Conservation (phyloP, 768 basidiomycete species). For the Astraeus odoratus region DNA sequence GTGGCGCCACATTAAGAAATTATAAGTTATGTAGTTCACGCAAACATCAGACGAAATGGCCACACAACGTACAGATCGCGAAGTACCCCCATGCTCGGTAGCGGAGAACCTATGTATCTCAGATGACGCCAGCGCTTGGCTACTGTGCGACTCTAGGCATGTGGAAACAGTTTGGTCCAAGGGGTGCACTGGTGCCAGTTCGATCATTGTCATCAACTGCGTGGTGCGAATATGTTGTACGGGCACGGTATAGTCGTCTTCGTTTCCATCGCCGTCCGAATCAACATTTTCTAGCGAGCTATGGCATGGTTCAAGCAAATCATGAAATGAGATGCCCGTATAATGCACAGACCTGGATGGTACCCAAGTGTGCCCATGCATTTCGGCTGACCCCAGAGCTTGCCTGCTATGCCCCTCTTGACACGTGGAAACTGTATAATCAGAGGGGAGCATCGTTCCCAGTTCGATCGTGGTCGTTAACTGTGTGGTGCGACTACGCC, state of each 20-base stretch:
- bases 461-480: slow-evolving; percentile 11
- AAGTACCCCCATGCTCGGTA: no score
- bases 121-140: slow-evolving; percentile 17
- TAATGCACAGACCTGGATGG: no score
- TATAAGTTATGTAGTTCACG: no score
- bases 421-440: neutral
- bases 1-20: no score
- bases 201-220: slow-evolving; percentile 10
- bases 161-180: neutral
- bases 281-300: neutral
- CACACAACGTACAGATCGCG: no score
- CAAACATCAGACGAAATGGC: no score
- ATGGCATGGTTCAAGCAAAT: no score
- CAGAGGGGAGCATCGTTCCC: neutral
- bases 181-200: neutral
- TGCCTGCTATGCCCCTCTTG: neutral
- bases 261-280: slow-evolving; percentile 1
- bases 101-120: no score
- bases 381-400: slow-evolving; percentile 18
- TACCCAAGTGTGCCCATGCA: neutral
- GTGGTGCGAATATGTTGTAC: neutral
- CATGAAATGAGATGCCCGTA: no score
- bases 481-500: neutral
- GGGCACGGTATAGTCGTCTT: slow-evolving; percentile 10
- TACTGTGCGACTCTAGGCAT: neutral